These are phyloP conservation scores for Dipodascopsis tothii DNA, from an alignment of 805 yeast species.

Conservation along the genomic window DNA sequence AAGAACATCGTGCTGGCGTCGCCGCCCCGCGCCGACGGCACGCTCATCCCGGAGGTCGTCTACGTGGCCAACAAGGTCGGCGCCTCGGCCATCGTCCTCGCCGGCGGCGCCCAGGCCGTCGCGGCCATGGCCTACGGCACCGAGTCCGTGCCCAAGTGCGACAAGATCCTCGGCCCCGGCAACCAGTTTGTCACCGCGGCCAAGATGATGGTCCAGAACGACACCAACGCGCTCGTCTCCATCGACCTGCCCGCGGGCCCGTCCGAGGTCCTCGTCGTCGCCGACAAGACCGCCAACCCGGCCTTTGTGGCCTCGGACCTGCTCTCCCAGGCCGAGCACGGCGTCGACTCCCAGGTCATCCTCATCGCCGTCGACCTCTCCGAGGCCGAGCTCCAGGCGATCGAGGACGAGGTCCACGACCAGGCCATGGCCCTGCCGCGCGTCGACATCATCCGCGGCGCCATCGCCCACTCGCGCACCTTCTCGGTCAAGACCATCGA, in stretches of 20 bases:
- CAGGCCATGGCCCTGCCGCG: conserved; percentile 86
- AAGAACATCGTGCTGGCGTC: conserved; percentile 85
- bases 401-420: conserved; percentile 73
- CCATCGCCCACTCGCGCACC: conserved; percentile 85
- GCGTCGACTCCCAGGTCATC: conserved; percentile 94
- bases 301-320: conserved; percentile 96
- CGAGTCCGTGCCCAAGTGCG: conserved; percentile 82
- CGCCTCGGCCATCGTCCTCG: conserved; percentile 80
- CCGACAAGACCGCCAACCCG: conserved; percentile 80
- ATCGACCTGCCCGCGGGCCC: conserved; percentile 99
- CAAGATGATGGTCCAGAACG: conserved; percentile 94
- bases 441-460: conserved; percentile 83
- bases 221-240: conserved; percentile 86
- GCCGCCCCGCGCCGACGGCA: conserved; percentile 92
- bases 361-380: conserved; percentile 73
- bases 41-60: conserved; percentile 90
- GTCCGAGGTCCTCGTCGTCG: conserved; percentile 89
- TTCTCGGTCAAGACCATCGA: conserved; percentile 60
- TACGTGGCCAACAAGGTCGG: conserved; percentile 96
- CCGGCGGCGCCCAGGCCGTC: conserved; percentile 99
- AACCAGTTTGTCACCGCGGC: conserved; percentile 99
- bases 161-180: conserved; percentile 97
- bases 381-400: conserved; percentile 49
- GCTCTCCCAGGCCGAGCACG: conserved; percentile 97
- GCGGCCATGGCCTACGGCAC: conserved; percentile 99